phyloP scores from a whole-genome alignment of 768 basidiomycete genomes.

The Auricularia sp. region DNA sequence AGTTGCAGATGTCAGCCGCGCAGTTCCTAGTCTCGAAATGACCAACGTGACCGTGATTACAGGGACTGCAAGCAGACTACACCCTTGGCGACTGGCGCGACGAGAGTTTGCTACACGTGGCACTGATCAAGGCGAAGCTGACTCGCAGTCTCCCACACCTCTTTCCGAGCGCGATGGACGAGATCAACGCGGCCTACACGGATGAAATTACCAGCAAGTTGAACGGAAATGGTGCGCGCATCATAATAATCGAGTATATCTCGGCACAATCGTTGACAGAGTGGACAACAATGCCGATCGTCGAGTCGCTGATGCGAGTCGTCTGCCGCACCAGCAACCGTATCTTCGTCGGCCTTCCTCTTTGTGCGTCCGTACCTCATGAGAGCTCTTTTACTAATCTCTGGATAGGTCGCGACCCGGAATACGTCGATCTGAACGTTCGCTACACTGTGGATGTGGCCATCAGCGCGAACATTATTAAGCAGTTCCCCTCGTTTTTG shows the following conservation, averaged over 20 bases:
- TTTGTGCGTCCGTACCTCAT: conserved; percentile 16
- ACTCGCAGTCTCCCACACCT: conserved; percentile 8
- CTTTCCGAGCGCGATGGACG: conserved; percentile 7
- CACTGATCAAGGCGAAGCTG: conserved; percentile 8
- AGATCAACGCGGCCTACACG: conserved; percentile 4
- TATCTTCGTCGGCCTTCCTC: conserved; percentile 24
- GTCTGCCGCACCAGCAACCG: conserved; percentile 26
- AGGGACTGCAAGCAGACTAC: conserved; percentile 1
- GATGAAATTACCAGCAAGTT: conserved; percentile 1
- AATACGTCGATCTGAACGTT: conserved; percentile 4
- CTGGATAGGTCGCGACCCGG: not conserved
- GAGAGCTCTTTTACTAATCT: not conserved
- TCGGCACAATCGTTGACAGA: conserved; percentile 2
- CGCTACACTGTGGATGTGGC: conserved; percentile 4
- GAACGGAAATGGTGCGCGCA: conserved; percentile 2
- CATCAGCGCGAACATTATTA: conserved; percentile 1
- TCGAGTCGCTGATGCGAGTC: conserved; percentile 16
- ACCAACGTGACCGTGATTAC: not conserved
- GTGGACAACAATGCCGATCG: conserved; percentile 16
- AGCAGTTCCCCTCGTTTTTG: conserved; percentile 12
- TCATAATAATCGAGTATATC: not conserved
- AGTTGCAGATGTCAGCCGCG: not conserved
- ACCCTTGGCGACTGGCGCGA: conserved; percentile 5
- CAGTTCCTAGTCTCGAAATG: not conserved
- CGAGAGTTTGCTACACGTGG: conserved; percentile 8